These are phyloP conservation scores for Alternaria incomplexa DNA, from an alignment of 2,329 filamentous ascomycete genomes.

Conservation along the genomic window DNA sequence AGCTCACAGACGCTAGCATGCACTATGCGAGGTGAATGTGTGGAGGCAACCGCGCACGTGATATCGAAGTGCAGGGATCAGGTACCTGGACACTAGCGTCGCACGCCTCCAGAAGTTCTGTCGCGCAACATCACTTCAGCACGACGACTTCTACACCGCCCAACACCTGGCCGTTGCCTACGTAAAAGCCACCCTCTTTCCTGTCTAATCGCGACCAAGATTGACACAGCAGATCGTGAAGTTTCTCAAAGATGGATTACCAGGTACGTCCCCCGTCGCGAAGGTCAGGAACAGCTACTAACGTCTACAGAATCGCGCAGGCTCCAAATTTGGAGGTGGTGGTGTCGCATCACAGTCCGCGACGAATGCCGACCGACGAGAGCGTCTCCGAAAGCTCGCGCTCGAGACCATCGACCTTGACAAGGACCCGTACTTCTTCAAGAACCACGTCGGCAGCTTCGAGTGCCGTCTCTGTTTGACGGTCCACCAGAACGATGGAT, in stretches of 20 bases:
- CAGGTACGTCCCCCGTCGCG: constrained; percentile 48
- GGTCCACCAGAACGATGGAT: constrained; percentile 98
- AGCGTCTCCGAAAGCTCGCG: constrained; percentile 95
- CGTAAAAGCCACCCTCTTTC: background rate
- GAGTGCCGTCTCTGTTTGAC: constrained; percentile 97
- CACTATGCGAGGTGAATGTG: background rate
- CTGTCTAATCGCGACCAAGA: background rate
- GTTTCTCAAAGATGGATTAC: constrained; percentile 55
- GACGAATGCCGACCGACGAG: constrained; percentile 95
- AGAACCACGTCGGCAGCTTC: constrained; percentile 97
- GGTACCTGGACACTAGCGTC: constrained; percentile 23
- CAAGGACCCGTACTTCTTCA: constrained; percentile 99
- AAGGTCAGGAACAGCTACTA: constrained; percentile 15
- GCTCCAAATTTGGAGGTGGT: constrained; percentile 97
- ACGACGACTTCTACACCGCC: constrained; percentile 4
- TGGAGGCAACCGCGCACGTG: constrained; percentile 12
- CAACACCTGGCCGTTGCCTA: background rate
- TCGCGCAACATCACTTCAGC: constrained; percentile 16
- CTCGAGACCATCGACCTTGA: constrained; percentile 99
- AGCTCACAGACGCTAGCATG: background rate
- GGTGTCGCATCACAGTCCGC: constrained; percentile 93
- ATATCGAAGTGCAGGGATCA: background rate
- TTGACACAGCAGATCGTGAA: constrained; percentile 1
- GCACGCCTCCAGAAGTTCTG: constrained; percentile 29
- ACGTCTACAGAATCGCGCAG: constrained; percentile 77